phyloP scores from a whole-genome alignment of 169 alveolate genomes.

The Plasmodium adleri region DNA sequence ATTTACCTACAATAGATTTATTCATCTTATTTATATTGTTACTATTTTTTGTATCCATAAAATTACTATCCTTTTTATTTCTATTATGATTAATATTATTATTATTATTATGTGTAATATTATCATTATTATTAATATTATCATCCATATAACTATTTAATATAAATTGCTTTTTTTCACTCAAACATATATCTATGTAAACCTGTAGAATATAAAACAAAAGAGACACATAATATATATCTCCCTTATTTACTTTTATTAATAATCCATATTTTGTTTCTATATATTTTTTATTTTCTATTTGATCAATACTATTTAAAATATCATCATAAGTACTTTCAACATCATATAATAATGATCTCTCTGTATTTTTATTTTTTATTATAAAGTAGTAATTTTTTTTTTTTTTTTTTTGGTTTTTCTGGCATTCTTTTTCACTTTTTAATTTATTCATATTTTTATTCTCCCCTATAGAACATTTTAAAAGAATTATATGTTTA shows the following conservation, averaged over 20 bases:
- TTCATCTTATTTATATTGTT: no score
- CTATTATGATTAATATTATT: not conserved
- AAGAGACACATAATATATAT: slow-evolving; percentile 22
- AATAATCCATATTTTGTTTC: slow-evolving; percentile 10
- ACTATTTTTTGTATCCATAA: no score
- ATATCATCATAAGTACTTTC: slow-evolving; percentile 8
- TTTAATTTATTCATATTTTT: not conserved
- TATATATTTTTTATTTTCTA: slow-evolving; percentile 7
- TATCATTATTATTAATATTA: not conserved
- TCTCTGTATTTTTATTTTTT: slow-evolving; percentile 20
- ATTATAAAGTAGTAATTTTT: slow-evolving; percentile 12
- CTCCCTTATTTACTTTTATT: slow-evolving; percentile 23
- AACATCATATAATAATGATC: no score
- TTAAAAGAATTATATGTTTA: slow-evolving; percentile 30
- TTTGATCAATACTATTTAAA: not conserved
- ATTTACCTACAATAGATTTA: no score
- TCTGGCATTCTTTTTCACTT: not conserved
- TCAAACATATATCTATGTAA: slow-evolving; percentile 20
- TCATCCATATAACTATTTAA: slow-evolving; percentile 17
- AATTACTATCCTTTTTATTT: no score
- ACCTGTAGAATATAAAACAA: slow-evolving; percentile 32
- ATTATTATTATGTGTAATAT: not conserved
- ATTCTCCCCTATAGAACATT: not conserved
- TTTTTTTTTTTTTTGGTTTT: slow-evolving; percentile 14
- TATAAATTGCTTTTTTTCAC: slow-evolving; percentile 24